These are phyloP conservation scores for Tilletia horrida DNA, from an alignment of 1,284 basidiomycete genomes.

Conservation along the genomic window DNA sequence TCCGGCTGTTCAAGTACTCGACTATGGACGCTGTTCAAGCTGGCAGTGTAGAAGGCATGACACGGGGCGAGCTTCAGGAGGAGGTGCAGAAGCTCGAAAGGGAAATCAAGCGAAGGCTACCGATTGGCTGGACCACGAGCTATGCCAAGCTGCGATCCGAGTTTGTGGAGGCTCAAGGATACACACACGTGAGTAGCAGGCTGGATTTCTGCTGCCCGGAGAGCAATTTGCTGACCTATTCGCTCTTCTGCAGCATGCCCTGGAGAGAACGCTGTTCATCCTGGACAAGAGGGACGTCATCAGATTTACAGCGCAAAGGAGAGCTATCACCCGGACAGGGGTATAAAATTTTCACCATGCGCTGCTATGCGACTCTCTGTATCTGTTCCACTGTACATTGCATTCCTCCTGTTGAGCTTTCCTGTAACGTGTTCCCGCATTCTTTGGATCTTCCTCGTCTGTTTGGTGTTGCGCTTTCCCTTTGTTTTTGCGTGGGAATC, in stretches of 20 bases:
- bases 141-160: constrained; percentile 91
- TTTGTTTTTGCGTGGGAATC: too few species aligned
- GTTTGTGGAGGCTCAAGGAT: constrained; percentile 85
- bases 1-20: constrained; percentile 94
- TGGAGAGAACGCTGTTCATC: constrained; percentile 86
- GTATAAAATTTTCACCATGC: constrained; percentile 27
- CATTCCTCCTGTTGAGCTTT: background rate
- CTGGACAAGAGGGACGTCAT: constrained; percentile 94
- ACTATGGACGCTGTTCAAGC: constrained; percentile 99
- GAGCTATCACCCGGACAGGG: constrained; percentile 51
- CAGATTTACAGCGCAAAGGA: constrained; percentile 66
- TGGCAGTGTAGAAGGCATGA: constrained; percentile 81
- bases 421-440: too few species aligned
- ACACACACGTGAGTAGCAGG: constrained; percentile 28
- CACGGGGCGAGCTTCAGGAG: constrained; percentile 85
- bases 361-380: background rate
- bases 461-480: too few species aligned
- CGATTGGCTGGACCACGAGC: constrained; percentile 94
- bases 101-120: constrained; percentile 80
- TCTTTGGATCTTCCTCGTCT: too few species aligned
- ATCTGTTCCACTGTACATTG: background rate
- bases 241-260: constrained; percentile 65
- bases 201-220: constrained; percentile 58
- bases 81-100: constrained; percentile 90
- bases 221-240: background rate